These are phyloP conservation scores for Hypocreales sp. DNA, from an alignment of 2,329 filamentous ascomycete genomes.

Conservation along the genomic window DNA sequence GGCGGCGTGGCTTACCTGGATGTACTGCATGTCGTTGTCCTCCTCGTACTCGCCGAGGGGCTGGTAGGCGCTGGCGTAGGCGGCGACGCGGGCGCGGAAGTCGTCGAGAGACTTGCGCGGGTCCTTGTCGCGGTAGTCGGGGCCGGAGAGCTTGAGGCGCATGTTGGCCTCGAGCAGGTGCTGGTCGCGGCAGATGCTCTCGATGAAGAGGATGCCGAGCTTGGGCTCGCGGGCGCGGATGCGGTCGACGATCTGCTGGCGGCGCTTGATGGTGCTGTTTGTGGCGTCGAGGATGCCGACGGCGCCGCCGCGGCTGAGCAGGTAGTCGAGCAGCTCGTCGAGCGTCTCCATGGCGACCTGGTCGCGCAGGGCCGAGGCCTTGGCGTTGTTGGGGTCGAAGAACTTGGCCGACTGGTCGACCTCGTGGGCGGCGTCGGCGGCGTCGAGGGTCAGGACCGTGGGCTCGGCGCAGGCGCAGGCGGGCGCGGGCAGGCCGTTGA, in stretches of 20 bases:
- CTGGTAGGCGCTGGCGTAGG: slow-evolving; percentile 90
- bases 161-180: slow-evolving; percentile 86
- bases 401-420: slow-evolving; percentile 87
- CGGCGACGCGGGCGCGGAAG: slow-evolving; percentile 81
- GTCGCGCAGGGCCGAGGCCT: slow-evolving; percentile 70
- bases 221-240: slow-evolving; percentile 73
- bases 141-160: slow-evolving; percentile 88
- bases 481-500: slow-evolving; percentile 34
- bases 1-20: slow-evolving; percentile 38
- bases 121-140: slow-evolving; percentile 91
- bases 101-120: slow-evolving; percentile 71
- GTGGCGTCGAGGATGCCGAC: slow-evolving; percentile 95
- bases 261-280: slow-evolving; percentile 81
- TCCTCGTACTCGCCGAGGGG: slow-evolving; percentile 87
- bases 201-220: slow-evolving; percentile 84
- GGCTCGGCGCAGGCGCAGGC: slow-evolving; percentile 20
- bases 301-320: slow-evolving; percentile 66
- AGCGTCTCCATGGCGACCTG: slow-evolving; percentile 85
- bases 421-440: slow-evolving; percentile 14
- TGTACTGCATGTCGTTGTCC: slow-evolving; percentile 79
- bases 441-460: slow-evolving; percentile 20
- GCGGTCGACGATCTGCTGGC: slow-evolving; percentile 68
- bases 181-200: slow-evolving; percentile 81
- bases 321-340: slow-evolving; percentile 82
- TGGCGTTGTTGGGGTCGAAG: slow-evolving; percentile 80